Evolutionary conservation across 2,329 filamentous ascomycete species (phyloP).

Genomic region (Colletotrichum tanaceti): DNA sequence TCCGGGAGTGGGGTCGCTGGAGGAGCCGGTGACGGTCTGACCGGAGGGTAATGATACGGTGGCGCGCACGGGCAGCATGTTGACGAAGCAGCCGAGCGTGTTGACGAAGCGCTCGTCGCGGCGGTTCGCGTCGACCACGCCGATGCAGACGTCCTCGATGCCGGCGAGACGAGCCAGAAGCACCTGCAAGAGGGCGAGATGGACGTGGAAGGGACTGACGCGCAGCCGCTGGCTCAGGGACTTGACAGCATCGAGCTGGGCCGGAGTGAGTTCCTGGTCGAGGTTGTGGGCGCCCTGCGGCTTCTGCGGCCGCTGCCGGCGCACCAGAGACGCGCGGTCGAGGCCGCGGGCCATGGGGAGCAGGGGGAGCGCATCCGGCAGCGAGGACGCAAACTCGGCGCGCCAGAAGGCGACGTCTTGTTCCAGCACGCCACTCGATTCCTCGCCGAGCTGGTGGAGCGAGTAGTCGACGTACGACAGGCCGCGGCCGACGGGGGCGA

Average conservation of each 20-base stretch:
- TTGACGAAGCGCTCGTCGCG: conserved; percentile 46
- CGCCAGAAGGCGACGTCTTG: conserved; percentile 5
- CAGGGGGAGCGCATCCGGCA: conserved; percentile 6
- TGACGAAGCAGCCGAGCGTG: conserved; percentile 60
- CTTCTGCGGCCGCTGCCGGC: conserved; percentile 4
- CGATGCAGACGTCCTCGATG: conserved; percentile 56
- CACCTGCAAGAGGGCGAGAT: conserved; percentile 52
- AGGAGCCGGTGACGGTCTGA: too few relatives aligned
- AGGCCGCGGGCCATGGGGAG: conserved; percentile 1
- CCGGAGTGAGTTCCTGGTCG: not conserved
- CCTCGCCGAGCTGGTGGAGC: not conserved
- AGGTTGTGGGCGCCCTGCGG: not conserved
- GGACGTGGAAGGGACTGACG: conserved; percentile 56
- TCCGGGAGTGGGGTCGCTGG: too few relatives aligned
- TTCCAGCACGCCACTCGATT: not conserved
- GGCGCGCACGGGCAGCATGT: conserved; percentile 57
- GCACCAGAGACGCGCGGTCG: not conserved
- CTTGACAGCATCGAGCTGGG: not conserved
- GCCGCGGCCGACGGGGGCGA: too few relatives aligned
- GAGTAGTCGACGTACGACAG: not conserved
- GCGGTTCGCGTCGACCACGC: conserved; percentile 59
- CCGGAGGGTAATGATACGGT: too few relatives aligned
- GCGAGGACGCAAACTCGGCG: not conserved
- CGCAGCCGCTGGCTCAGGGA: not conserved
- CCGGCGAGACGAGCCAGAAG: not conserved